A percentile compares a stretch with the other conserved stretches of the same genome.
Evolutionary conservation across 768 basidiomycete genomes (phyloP).

Genomic region (Baorangia bicolor): DNA sequence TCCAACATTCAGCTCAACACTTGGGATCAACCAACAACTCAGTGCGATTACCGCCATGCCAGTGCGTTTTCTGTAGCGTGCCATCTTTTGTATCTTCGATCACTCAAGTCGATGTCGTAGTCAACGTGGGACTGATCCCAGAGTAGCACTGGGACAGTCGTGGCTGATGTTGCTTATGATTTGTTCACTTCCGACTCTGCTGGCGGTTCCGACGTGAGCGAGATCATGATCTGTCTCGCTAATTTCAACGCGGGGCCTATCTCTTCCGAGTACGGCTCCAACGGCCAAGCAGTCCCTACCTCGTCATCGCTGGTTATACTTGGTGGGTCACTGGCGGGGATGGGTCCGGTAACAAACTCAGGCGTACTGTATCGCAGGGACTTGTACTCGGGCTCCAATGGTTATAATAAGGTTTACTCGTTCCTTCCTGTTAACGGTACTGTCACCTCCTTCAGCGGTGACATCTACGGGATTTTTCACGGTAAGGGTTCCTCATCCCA

Average conservation of each 20-base stretch:
- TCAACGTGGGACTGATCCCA: constrained; percentile 64
- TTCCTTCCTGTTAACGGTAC: constrained; percentile 41
- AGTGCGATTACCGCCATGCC: constrained; percentile 54
- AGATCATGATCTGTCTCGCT: constrained; percentile 68
- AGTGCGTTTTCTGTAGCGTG: constrained; percentile 33
- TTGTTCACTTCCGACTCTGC: constrained; percentile 56
- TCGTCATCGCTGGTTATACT: constrained; percentile 47
- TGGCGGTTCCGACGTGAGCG: constrained; percentile 44
- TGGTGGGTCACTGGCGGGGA: constrained; percentile 39
- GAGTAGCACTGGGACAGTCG: constrained; percentile 38
- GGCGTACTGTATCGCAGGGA: constrained; percentile 39
- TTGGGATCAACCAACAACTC: constrained; percentile 52
- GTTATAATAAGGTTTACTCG: constrained; percentile 50
- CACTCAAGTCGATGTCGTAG: constrained; percentile 29
- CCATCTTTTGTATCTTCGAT: not conserved
- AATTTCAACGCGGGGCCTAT: constrained; percentile 60
- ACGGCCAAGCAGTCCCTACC: constrained; percentile 46
- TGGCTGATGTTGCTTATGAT: constrained; percentile 61
- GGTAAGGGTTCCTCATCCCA: constrained; percentile 28
- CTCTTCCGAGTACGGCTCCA: constrained; percentile 43
- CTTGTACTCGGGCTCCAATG: constrained; percentile 54
- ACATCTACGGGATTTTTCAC: constrained; percentile 53
- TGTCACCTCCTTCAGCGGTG: constrained; percentile 51
- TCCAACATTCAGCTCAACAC: constrained; percentile 53
- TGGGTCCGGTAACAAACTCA: not conserved